Base-by-base conservation (phyloP, 306 rosid genomes). In the Morella rubra region DNA sequence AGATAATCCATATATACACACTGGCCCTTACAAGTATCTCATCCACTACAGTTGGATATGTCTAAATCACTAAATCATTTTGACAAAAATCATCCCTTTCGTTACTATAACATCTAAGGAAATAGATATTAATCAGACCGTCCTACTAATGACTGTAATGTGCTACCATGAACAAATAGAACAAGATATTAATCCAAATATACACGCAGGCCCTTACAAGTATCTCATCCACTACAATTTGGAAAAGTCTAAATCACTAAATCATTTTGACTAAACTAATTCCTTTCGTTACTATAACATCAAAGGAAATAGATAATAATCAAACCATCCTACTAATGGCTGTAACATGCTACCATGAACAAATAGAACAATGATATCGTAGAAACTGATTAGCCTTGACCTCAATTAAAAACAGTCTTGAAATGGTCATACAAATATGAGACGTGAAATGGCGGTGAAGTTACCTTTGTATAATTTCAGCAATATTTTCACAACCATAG, bases 401-500 rank as follows among this genome's bases (percentile, higher is more conserved):
- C 20, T 7, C 52, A 47, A 47, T 47, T 15, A 49, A 10, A 14
- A 47, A 47, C 13, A 10, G 37, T 47, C 51, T 47, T 47, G 51
- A 1, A 0, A 10, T 10, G 5, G 15, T n/a, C 22, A n/a, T 16
- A n/a, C 7, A 11, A 54, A 54, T n/a, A 54, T 7, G 20, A 54
- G 7, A 54, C 24, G 6, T 54, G 10, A 54, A 54, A 5, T n/a
- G 60, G 37, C 3, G 3, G 37, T 32, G 2, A 4, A 6, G 24
- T 54, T 16, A 54, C 60, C 60, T 54, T 54, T 54, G 27, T 54
- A 7, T 7, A 54, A n/a, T 5, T n/a, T 54, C 10, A 6, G 60
- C 24, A 54, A 7, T n/a, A 54, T n/a, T 54, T 54, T 54, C 24
- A 54, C n/a, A n/a, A 54, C 85, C 51, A 81, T 85, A 71, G 83